Conservation (phyloP, 495 filamentous ascomycete genomes). For the Glonium stellatum region DNA sequence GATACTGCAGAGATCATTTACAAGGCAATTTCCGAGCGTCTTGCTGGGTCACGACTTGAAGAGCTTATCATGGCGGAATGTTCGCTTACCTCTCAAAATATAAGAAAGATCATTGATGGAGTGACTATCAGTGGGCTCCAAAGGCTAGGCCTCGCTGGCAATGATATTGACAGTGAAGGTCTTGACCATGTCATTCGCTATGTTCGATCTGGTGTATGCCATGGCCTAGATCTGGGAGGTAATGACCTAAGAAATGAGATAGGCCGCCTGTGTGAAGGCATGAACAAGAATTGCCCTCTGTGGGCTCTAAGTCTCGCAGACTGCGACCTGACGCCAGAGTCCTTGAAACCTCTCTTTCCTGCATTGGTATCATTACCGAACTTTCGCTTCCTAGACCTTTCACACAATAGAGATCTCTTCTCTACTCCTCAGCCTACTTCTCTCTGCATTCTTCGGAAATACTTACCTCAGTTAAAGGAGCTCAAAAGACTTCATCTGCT, state of each 20-base stretch:
- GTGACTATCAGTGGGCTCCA: conserved; percentile 64
- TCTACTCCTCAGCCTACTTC: conserved; percentile 59
- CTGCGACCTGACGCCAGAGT: conserved; percentile 67
- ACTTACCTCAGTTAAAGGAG: conserved; percentile 70
- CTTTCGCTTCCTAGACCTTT: conserved; percentile 85
- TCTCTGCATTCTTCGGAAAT: conserved; percentile 67
- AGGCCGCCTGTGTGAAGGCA: conserved; percentile 54
- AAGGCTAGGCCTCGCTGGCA: conserved; percentile 76
- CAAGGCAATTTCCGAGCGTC: conserved; percentile 66
- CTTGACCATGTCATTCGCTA: conserved; percentile 70
- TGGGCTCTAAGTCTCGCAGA: conserved; percentile 83
- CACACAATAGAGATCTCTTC: conserved; percentile 80
- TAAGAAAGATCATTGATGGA: conserved; percentile 69
- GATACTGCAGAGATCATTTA: conserved; percentile 58
- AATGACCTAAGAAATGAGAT: conserved; percentile 71
- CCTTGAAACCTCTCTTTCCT: conserved; percentile 69
- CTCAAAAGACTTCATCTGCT: conserved; percentile 82
- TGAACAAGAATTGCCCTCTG: conserved; percentile 57
- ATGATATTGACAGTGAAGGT: conserved; percentile 63
- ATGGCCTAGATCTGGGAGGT: conserved; percentile 90
- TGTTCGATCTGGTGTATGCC: conserved; percentile 64
- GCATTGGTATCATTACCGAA: conserved; percentile 61
- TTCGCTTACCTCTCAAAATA: conserved; percentile 58
- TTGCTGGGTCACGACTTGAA: conserved; percentile 68
- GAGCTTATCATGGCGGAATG: conserved; percentile 80